These are phyloP conservation scores for Beauveria rudraprayagi DNA, from an alignment of 2,329 filamentous ascomycete species.

Conservation along the genomic window DNA sequence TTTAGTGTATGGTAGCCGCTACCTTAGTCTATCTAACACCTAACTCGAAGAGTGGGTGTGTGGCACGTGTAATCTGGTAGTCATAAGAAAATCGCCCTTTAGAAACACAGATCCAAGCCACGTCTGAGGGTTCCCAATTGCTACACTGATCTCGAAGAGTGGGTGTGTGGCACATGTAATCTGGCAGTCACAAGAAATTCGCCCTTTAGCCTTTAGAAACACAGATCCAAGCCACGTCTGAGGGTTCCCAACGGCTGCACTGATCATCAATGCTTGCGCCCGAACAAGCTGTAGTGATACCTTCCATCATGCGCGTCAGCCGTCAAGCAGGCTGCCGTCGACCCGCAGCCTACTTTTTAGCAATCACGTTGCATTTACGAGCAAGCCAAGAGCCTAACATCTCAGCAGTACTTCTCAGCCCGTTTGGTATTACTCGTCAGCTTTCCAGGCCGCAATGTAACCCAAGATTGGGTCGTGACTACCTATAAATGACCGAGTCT, in stretches of 20 bases:
- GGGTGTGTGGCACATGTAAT: not conserved
- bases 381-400: not conserved
- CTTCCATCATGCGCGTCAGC: not conserved
- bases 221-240: not conserved
- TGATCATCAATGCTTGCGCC: not conserved
- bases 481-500: not conserved
- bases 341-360: no score
- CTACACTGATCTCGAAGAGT: no score
- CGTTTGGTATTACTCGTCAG: not conserved
- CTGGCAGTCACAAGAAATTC: not conserved
- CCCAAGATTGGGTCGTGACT: not conserved
- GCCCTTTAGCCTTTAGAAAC: not conserved
- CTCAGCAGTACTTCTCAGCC: not conserved
- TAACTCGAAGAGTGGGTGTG: no score
- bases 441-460: conserved; percentile 2
- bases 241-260: not conserved
- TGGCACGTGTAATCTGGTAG: no score
- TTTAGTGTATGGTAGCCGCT: no score
- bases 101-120: no score
- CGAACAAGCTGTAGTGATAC: not conserved
- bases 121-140: no score
- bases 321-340: not conserved
- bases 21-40: no score
- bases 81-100: no score
- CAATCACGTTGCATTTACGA: conserved; percentile 3